These are phyloP conservation scores for Salix suchowensis DNA, from an alignment of 345 rosid species.

Conservation along the genomic window DNA sequence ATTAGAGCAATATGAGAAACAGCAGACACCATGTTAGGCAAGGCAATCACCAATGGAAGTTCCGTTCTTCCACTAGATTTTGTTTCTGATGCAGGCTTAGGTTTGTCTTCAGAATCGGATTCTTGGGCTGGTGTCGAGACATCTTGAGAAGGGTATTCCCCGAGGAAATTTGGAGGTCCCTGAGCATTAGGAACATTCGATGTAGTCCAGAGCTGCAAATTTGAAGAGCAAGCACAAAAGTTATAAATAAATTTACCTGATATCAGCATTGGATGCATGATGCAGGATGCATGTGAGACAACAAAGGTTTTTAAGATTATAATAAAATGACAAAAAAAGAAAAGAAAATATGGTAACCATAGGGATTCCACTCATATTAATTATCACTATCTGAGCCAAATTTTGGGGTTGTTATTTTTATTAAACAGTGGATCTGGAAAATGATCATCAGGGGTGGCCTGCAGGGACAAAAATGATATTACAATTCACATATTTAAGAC, in stretches of 20 bases:
- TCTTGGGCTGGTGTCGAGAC: slow-evolving; percentile 28
- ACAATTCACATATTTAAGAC: not conserved
- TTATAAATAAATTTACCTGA: not conserved
- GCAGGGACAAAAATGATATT: not conserved
- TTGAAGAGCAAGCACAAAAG: slow-evolving; percentile 5
- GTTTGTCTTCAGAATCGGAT: slow-evolving; percentile 18
- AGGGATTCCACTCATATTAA: not conserved
- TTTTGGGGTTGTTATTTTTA: not conserved
- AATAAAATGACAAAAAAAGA: not conserved
- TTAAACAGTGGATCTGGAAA: not conserved
- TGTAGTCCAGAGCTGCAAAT: slow-evolving; percentile 27
- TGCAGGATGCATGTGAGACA: not conserved
- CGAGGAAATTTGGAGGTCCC: slow-evolving; percentile 23
- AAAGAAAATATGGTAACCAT: not conserved
- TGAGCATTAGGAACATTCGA: slow-evolving; percentile 20
- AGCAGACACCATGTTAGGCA: not conserved
- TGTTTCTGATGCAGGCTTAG: slow-evolving; percentile 32
- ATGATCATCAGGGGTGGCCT: not conserved
- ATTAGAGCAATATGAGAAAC: slow-evolving; percentile 11
- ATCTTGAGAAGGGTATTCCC: slow-evolving; percentile 27
- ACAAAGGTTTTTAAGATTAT: not conserved
- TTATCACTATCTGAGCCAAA: not conserved
- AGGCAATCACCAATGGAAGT: slow-evolving; percentile 58
- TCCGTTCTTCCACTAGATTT: slow-evolving; percentile 46
- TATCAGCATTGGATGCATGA: not conserved